These are phyloP conservation scores for Cryphonectria japonica DNA, from an alignment of 2,329 filamentous ascomycete species.

Conservation along the genomic window DNA sequence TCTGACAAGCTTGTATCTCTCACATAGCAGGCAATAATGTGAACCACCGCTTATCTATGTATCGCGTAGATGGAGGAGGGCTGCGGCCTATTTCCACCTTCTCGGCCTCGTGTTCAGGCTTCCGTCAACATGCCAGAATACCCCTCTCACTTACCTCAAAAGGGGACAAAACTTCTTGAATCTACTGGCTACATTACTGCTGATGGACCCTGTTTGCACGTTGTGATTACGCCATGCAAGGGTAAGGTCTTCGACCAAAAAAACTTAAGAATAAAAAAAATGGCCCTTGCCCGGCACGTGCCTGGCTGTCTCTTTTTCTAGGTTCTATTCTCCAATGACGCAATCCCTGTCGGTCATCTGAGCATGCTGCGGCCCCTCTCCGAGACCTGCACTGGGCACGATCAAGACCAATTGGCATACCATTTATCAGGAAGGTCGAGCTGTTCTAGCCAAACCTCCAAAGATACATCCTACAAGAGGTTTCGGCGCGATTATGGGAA, in stretches of 20 bases:
- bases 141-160: background rate
- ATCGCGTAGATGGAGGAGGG: no score
- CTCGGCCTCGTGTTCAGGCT: background rate
- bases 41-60: background rate
- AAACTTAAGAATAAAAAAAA: no score
- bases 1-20: background rate
- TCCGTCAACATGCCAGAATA: no score
- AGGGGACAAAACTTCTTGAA: background rate
- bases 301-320: background rate
- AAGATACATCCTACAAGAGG: background rate
- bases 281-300: background rate
- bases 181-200: background rate
- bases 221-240: background rate
- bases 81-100: background rate
- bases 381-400: background rate
- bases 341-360: constrained; percentile 6
- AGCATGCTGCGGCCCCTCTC: constrained; percentile 1
- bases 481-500: background rate
- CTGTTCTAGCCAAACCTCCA: background rate
- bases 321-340: constrained; percentile 14
- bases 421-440: background rate
- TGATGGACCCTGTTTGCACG: background rate
- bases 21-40: background rate
- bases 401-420: background rate
- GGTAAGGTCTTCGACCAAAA: background rate